Base-by-base conservation (phyloP, 257 asterid species). In the Plantago major region DNA sequence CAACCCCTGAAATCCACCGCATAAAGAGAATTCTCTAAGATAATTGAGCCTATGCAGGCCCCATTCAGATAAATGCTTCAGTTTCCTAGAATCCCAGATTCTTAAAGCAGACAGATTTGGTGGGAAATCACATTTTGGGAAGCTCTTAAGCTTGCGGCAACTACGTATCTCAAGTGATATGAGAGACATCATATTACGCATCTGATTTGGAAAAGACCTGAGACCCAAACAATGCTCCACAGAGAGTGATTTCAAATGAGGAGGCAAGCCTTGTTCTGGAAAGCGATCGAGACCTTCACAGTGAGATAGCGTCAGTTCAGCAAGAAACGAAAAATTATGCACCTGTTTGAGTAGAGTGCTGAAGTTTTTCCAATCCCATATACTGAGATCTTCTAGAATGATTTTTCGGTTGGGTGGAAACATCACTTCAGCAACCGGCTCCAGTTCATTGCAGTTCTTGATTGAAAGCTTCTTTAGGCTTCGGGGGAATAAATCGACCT, bases 261-360 rank as follows among this genome's bases (percentile, higher is more conserved):
- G 77, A 7, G 79, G 75, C 63, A 78, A 49, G 61, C 77, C 79
- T 38, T 71, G 68, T 1, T 71, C 77, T 0, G 83, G 83, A 45
- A 78, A 67, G 51, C 14, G 28, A 60, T 62, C 60, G n/a, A 78
- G 62, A 58, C 50, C 55, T 9, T 60, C 44, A 52, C 76, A 75
- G 47, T 57, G 19, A 16, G 72, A 75, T 54, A 72, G 51, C 10
- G 51, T 54, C 10, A 79, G 72, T 46, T 75, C 74, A 19, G 26
- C 57, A 22, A 79, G 79, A 46, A 17, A 52, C 4, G 81, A 66
- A 67, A 79, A 78, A 1, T 26, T 37, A 10, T 51, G 67, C 60
- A 67, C 33, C 3, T 15, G 42, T 49, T 37, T 57, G 38, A 74
- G 67, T 42, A 74, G 58, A 51, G 33, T 54, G 17, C 66, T 60